phyloP scores from a whole-genome alignment of 192 early-diverging fungal genomes.

The Coemansia biformis region DNA sequence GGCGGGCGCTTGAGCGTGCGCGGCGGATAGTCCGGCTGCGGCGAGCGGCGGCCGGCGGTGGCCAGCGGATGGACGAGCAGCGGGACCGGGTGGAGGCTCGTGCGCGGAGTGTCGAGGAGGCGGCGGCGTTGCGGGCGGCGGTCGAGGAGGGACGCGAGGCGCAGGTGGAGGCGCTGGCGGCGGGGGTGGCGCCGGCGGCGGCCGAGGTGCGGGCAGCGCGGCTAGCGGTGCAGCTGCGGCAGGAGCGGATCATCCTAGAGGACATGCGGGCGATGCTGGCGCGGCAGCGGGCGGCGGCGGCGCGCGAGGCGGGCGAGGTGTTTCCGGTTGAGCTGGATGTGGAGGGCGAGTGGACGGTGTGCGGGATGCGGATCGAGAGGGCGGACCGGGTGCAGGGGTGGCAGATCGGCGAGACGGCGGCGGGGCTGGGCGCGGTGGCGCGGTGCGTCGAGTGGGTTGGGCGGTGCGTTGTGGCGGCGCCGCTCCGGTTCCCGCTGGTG shows the following conservation, averaged over 20 bases:
- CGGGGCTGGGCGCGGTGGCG: slow-evolving; percentile 24
- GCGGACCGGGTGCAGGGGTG: background rate
- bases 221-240: slow-evolving; percentile 10
- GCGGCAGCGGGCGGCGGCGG: slow-evolving; percentile 11
- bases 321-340: slow-evolving; percentile 20
- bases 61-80: slow-evolving; percentile 1
- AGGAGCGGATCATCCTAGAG: slow-evolving; percentile 40
- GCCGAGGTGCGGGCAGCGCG: background rate
- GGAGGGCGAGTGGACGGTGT: slow-evolving; percentile 19
- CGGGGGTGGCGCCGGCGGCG: background rate
- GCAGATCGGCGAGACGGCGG: slow-evolving; percentile 13
- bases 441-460: slow-evolving; percentile 15
- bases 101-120: slow-evolving; percentile 19
- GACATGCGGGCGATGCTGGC: slow-evolving; percentile 44
- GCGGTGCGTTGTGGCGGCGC: background rate
- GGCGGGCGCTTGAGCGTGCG: slow-evolving; percentile 4
- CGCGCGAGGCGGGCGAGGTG: background rate
- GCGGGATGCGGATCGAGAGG: slow-evolving; percentile 12
- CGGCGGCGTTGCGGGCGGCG: background rate
- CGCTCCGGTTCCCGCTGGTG: slow-evolving; percentile 27
- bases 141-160: background rate
- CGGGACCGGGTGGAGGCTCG: slow-evolving; percentile 1
- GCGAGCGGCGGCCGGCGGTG: background rate
- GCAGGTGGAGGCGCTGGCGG: background rate
- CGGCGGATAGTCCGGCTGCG: slow-evolving; percentile 5